phyloP scores from a whole-genome alignment of 2,329 filamentous ascomycete species.

The Penicillium vulpinum region DNA sequence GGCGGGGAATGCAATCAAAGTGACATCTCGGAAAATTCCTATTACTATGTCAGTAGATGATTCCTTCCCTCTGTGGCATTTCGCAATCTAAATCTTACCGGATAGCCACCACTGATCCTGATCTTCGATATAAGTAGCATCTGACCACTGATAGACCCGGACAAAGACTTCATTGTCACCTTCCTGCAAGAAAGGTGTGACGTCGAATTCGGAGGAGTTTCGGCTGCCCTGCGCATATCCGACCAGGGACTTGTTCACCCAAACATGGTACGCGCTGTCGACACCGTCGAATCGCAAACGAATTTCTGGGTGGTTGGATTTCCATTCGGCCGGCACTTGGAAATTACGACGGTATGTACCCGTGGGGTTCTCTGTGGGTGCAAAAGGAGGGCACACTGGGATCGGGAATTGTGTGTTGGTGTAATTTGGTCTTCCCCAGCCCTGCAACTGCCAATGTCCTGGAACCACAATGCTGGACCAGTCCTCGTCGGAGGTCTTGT shows the following conservation, averaged over 20 bases:
- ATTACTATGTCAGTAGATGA: conserved; percentile 51
- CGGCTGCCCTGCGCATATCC: conserved; percentile 69
- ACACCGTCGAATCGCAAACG: conserved; percentile 71
- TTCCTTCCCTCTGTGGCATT: not conserved
- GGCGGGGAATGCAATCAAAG: conserved; percentile 59
- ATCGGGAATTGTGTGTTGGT: conserved; percentile 67
- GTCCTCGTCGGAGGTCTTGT: not conserved
- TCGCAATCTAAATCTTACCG: conserved; percentile 38
- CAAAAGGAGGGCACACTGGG: conserved; percentile 62
- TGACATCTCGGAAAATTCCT: conserved; percentile 66
- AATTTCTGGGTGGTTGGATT: conserved; percentile 41
- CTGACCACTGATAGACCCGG: conserved; percentile 68
- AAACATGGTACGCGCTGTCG: conserved; percentile 70
- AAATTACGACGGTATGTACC: conserved; percentile 62
- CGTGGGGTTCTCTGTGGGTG: conserved; percentile 62
- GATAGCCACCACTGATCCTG: conserved; percentile 69
- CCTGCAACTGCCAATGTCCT: conserved; percentile 69
- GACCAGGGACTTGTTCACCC: conserved; percentile 63
- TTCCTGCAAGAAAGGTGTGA: conserved; percentile 52
- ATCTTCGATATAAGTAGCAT: conserved; percentile 69
- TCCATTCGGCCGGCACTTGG: conserved; percentile 45
- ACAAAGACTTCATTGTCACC: conserved; percentile 59
- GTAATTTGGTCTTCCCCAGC: conserved; percentile 65
- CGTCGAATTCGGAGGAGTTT: conserved; percentile 69
- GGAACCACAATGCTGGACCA: conserved; percentile 55